Evolutionary conservation across 352 stramenopile genomes (phyloP).

Genomic region (Phytopythium litorale): DNA sequence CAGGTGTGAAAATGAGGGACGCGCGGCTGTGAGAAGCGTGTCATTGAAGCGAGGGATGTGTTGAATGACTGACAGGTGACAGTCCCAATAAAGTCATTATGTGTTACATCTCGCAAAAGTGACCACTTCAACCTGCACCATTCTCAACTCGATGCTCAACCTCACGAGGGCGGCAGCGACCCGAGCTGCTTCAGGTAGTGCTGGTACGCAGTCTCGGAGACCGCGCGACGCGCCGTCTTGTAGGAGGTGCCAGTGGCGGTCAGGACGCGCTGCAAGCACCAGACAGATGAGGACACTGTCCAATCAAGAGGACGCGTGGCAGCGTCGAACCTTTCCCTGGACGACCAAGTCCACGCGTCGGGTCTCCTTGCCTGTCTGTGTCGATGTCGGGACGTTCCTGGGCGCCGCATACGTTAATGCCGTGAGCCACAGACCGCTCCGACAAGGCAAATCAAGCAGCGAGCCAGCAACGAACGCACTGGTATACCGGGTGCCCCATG

Average conservation of each 20-base stretch:
- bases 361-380: slow-evolving; percentile 12
- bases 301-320: not conserved
- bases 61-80: not conserved
- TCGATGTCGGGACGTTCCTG: slow-evolving; percentile 32
- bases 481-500: slow-evolving; percentile 42
- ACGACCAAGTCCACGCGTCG: slow-evolving; percentile 35
- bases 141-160: no score
- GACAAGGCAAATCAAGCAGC: not conserved
- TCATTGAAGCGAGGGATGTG: not conserved
- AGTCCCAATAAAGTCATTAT: no score
- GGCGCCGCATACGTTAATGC: not conserved
- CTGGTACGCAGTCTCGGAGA: slow-evolving; percentile 21
- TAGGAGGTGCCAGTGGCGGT: slow-evolving; percentile 2
- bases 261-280: not conserved
- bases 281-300: not conserved
- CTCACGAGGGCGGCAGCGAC: not conserved
- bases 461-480: slow-evolving; percentile 14
- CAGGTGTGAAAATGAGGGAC: not conserved
- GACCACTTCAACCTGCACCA: not conserved
- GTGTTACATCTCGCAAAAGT: no score
- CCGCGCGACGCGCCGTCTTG: slow-evolving; percentile 19
- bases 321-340: slow-evolving; percentile 24
- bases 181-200: slow-evolving; percentile 17
- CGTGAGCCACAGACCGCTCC: not conserved
- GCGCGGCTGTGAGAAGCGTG: not conserved